Evolutionary conservation across 2,329 filamentous ascomycete genomes (phyloP).

Genomic region (Plectosphaerella plurivora): DNA sequence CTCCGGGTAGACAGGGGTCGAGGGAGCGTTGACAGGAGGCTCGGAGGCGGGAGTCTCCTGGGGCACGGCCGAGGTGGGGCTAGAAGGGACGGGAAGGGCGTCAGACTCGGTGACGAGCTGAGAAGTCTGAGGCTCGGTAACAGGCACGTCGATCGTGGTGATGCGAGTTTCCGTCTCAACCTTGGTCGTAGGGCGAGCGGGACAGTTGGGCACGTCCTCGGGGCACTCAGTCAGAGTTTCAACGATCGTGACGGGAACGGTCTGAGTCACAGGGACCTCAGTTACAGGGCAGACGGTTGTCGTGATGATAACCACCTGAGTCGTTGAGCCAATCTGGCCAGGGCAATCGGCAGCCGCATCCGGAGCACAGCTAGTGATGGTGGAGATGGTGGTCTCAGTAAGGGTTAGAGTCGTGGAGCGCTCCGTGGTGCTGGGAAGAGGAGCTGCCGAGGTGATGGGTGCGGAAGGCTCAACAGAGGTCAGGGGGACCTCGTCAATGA

Average conservation of each 20-base stretch:
- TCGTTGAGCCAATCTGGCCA: neutral
- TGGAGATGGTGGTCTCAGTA: conserved; percentile 9
- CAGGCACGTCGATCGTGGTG: neutral
- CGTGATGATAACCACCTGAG: conserved; percentile 20
- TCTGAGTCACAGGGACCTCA: conserved; percentile 3
- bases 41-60: conserved; percentile 2
- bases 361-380: conserved; percentile 11
- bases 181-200: conserved; percentile 13
- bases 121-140: neutral
- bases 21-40: neutral
- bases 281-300: conserved; percentile 38
- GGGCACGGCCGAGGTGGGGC: conserved; percentile 4
- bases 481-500: neutral
- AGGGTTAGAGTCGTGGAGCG: conserved; percentile 11
- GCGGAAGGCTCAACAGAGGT: conserved; percentile 2
- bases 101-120: neutral
- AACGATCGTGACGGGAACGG: conserved; percentile 2
- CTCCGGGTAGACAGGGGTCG: conserved; percentile 15
- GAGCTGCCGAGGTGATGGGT: neutral
- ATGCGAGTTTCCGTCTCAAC: conserved; percentile 12
- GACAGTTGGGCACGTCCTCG: conserved; percentile 2
- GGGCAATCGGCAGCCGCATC: conserved; percentile 3
- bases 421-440: neutral
- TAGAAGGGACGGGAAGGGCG: neutral
- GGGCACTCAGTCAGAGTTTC: conserved; percentile 6